These are phyloP conservation scores for Blepharisma undulans DNA, from an alignment of 169 alveolate genomes.

Conservation along the genomic window DNA sequence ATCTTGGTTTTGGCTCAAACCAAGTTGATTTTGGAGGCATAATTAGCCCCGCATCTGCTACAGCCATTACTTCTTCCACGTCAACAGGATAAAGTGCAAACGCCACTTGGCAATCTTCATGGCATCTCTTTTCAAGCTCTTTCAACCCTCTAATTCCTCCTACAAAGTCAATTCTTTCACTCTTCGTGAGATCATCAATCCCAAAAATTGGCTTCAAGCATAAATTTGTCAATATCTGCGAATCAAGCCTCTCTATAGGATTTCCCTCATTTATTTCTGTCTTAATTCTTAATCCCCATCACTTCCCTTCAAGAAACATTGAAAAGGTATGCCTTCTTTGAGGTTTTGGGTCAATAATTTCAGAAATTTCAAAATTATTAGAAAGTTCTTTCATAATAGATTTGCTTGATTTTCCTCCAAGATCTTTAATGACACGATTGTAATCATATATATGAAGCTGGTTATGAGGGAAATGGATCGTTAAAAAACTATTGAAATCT, in stretches of 20 bases:
- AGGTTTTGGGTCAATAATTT: conserved; percentile 30
- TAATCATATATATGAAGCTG: conserved; percentile 57
- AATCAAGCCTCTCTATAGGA: conserved; percentile 40
- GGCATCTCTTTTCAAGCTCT: conserved; percentile 43
- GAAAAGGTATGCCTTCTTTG: conserved; percentile 2
- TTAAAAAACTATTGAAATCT: conserved; percentile 55
- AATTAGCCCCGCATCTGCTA: conserved; percentile 59
- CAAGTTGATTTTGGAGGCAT: conserved; percentile 75
- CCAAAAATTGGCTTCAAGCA: conserved; percentile 50
- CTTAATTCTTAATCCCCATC: conserved; percentile 49
- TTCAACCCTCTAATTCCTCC: conserved; percentile 68
- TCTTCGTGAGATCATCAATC: conserved; percentile 49
- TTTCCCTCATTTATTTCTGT: conserved; percentile 33
- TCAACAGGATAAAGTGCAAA: conserved; percentile 60
- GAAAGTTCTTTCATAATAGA: conserved; percentile 34
- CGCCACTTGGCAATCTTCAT: conserved; percentile 57
- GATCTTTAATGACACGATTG: conserved; percentile 55
- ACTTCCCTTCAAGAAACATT: conserved; percentile 47
- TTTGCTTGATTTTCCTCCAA: conserved; percentile 46
- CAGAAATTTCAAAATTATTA: conserved; percentile 36
- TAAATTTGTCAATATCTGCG: conserved; percentile 35
- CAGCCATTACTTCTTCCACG: conserved; percentile 55
- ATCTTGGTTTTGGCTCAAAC: conserved; percentile 69
- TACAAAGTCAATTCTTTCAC: conserved; percentile 66
- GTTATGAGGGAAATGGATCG: conserved; percentile 52